Evolutionary conservation across 768 basidiomycete species (phyloP).

Genomic region (Agaricus bisporus): DNA sequence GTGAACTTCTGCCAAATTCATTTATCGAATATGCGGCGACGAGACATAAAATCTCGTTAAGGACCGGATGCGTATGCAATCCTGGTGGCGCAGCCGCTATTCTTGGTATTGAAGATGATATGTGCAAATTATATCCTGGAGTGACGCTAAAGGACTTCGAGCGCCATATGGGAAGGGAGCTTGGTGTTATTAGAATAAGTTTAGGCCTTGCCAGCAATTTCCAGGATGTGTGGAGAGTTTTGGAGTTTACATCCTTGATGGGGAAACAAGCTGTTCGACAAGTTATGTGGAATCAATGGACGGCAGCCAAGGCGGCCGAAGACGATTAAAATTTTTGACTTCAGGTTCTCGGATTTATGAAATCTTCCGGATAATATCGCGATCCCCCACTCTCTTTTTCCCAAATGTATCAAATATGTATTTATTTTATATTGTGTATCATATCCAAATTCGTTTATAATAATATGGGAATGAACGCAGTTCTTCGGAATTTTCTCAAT

Average conservation of each 20-base stretch:
- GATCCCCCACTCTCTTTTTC: not conserved
- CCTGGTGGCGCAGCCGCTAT: constrained; percentile 76
- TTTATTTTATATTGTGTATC: constrained; percentile 7
- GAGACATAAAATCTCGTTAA: constrained; percentile 59
- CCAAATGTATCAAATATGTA: not conserved
- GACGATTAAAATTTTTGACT: constrained; percentile 17
- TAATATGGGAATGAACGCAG: too few relatives aligned
- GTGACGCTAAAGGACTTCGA: constrained; percentile 61
- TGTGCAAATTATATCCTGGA: constrained; percentile 54
- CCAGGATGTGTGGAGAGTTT: constrained; percentile 60
- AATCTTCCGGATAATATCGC: too few relatives aligned
- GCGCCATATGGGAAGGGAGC: constrained; percentile 51
- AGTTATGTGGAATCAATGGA: constrained; percentile 25
- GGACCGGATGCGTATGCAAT: constrained; percentile 87
- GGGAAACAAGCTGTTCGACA: constrained; percentile 24
- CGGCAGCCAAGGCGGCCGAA: constrained; percentile 16
- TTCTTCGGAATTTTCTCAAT: too few relatives aligned
- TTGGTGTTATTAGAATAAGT: constrained; percentile 73
- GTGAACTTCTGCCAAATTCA: constrained; percentile 62
- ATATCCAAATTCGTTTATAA: not conserved
- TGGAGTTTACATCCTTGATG: constrained; percentile 42
- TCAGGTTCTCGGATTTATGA: not conserved
- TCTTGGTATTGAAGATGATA: constrained; percentile 58
- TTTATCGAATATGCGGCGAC: constrained; percentile 71
- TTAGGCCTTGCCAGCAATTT: constrained; percentile 77